Evolutionary conservation across 2,329 filamentous ascomycete species (phyloP).

Genomic region (Fusarium fujikuroi): DNA sequence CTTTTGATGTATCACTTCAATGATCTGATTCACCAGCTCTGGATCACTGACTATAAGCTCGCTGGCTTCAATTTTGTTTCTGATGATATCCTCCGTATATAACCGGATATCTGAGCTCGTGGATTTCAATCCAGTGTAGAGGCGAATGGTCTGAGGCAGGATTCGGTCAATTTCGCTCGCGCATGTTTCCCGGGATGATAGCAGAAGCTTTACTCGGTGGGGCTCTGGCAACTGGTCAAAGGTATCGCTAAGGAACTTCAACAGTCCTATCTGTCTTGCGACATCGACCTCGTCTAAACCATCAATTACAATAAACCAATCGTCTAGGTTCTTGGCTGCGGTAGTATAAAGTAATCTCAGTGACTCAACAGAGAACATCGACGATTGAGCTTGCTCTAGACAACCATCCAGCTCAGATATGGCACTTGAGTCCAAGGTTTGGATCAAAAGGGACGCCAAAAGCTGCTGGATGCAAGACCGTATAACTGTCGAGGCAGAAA

Average conservation of each 20-base stretch:
- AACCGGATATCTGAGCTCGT: not conserved
- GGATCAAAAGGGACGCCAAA: not conserved
- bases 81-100: not conserved
- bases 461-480: not conserved
- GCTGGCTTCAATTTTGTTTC: not conserved
- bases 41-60: not conserved
- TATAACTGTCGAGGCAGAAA: not conserved
- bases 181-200: not conserved
- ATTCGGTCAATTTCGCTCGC: not conserved
- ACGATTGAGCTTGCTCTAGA: no score
- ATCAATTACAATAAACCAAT: not conserved
- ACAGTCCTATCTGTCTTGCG: not conserved
- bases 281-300: not conserved
- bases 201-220: not conserved
- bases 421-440: rapidly evolving
- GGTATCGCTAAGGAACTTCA: not conserved
- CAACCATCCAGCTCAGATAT: not conserved
- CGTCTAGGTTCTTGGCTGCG: not conserved
- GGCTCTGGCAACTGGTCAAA: no score
- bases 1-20: not conserved
- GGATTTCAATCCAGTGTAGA: not conserved
- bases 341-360: rapidly evolving
- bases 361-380: not conserved
- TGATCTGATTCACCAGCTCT: not conserved
- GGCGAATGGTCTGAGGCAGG: not conserved